phyloP scores from a whole-genome alignment of 169 alveolate genomes.

The Eimeria maxima region DNA sequence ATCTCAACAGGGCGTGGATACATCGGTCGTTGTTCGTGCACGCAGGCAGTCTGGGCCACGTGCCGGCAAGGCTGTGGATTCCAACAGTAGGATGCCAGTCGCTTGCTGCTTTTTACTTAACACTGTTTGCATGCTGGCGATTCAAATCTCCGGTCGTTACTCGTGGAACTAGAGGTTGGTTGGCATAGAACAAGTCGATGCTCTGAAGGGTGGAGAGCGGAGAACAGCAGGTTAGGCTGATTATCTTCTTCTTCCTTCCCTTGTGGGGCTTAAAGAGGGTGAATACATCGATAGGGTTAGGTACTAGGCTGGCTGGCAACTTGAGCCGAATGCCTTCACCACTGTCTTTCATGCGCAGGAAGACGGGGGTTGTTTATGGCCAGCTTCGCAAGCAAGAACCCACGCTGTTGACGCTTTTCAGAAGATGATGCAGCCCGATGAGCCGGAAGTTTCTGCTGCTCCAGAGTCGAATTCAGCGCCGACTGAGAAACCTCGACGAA shows the following conservation, averaged over 20 bases:
- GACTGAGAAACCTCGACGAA: background rate
- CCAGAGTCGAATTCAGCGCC: background rate
- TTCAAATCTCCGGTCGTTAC: background rate
- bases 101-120: background rate
- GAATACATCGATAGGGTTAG: background rate
- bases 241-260: background rate
- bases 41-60: background rate
- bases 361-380: background rate
- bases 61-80: background rate
- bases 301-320: background rate
- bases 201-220: background rate
- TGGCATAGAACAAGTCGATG: background rate
- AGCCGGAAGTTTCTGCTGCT: conserved; percentile 1
- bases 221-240: background rate
- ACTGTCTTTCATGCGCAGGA: background rate
- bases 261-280: background rate
- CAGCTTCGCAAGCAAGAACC: background rate
- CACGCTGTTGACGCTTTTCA: background rate
- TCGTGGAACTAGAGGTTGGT: background rate
- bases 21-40: background rate
- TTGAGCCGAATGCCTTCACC: background rate
- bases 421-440: conserved; percentile 69
- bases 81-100: background rate
- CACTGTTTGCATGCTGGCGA: background rate
- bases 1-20: background rate